Base-by-base conservation (phyloP, 2,329 filamentous ascomycete species). In the Orbilia oligospora region DNA sequence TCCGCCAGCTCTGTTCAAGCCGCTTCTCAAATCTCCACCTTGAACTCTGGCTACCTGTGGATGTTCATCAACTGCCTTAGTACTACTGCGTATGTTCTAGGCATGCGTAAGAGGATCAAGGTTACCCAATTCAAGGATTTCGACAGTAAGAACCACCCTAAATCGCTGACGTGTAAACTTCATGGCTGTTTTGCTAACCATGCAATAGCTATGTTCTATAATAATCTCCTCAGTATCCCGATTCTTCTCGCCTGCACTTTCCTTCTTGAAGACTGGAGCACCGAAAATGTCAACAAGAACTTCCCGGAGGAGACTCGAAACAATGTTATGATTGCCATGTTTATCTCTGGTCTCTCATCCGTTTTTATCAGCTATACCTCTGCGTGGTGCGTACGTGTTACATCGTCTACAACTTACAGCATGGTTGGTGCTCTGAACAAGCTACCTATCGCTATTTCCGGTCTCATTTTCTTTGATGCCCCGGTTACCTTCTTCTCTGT, bases 341-440 rank as follows among this genome's bases (percentile, higher is more conserved):
- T 98, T 83, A 92, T 98, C 85, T 97, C 96, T 4, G 96, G 96
- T 77, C 88, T 97, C 68, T 94, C 91, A 41, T 93, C 94, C 64
- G 94, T 98, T 83, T 97, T 97, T 86, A 99, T 99, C 85, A 98
- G 95, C n/a, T 99, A 99, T 88, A 97, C 94, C 83, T 97, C 95
- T 16, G 96, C 96, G 44, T 99, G 96, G 96, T 98, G 96, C 84
- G 97, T 99, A 80, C 94, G 96, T 81, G 93, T 97, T 81, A 98
- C 96, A 6, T 97, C 94, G 0, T 97, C 94, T 18, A 99, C 96
- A 8, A 99, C 96, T 1, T 99, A 69, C 64, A 79, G 93, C 33
- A 98, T 99, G 95, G 96, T 98, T 71, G 96, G 96, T 80, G 93
- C 95, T 18, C 88, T 99, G 83, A 99, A 99, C 89, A 99, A 99